Evolutionary conservation across 129 eudicot genomes (phyloP).

Genomic region (Helianthus annuus): DNA sequence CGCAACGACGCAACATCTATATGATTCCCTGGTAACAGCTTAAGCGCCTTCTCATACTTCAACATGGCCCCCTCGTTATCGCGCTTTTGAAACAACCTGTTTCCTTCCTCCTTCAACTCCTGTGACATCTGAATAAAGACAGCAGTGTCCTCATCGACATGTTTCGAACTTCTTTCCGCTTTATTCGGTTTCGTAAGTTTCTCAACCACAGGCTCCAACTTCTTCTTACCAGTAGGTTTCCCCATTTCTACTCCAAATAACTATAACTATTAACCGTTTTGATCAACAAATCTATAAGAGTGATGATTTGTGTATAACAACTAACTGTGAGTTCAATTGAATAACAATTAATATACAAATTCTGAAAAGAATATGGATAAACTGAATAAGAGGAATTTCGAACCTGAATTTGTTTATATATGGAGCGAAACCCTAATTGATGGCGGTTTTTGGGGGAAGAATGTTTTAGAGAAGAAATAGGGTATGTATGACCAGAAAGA

Average conservation of each 20-base stretch:
- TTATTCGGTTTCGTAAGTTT: conserved; percentile 29
- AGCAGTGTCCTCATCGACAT: conserved; percentile 39
- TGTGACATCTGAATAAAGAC: conserved; percentile 42
- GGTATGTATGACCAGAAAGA: not conserved
- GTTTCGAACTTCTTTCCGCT: conserved; percentile 34
- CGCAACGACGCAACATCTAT: conserved; percentile 49
- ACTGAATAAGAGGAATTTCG: not conserved
- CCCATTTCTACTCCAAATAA: conserved; percentile 34
- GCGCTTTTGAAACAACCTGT: conserved; percentile 29
- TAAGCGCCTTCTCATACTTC: conserved; percentile 39
- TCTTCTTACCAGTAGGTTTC: conserved; percentile 41
- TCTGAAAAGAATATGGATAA: conserved; percentile 2
- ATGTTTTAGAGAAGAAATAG: conserved; percentile 28
- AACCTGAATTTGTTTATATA: conserved; percentile 30
- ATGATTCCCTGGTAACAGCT: conserved; percentile 33
- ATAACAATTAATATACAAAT: not conserved
- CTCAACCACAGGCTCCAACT: conserved; percentile 23
- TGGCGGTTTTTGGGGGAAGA: conserved; percentile 23
- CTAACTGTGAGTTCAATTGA: conserved; percentile 4
- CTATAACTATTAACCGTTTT: not conserved
- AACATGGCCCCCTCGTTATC: conserved; percentile 43
- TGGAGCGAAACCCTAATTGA: conserved; percentile 38
- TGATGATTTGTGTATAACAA: not conserved
- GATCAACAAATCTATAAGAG: too few species aligned
- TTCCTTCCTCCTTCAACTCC: conserved; percentile 42